phyloP scores from a whole-genome alignment of 2,329 filamentous ascomycete species.

The Metarhizium humberi region DNA sequence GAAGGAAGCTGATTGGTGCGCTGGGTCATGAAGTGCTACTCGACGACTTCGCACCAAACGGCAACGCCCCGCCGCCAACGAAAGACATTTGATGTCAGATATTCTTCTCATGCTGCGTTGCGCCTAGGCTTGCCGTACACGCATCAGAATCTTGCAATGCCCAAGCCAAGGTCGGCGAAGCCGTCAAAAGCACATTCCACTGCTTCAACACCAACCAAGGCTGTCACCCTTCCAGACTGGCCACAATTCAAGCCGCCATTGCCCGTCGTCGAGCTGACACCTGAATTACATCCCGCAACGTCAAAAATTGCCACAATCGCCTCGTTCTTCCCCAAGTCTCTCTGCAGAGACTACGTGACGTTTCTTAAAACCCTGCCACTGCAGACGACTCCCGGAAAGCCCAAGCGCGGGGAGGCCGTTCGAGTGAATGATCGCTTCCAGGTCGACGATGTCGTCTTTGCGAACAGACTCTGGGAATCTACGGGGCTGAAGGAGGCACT shows the following conservation, averaged over 20 bases:
- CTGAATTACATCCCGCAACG: slow-evolving; percentile 41
- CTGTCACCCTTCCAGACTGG: slow-evolving; percentile 45
- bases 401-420: slow-evolving; percentile 71
- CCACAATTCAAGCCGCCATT: slow-evolving; percentile 61
- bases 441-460: slow-evolving; percentile 66
- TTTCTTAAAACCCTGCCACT: slow-evolving; percentile 64
- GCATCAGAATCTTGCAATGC: slow-evolving; percentile 14
- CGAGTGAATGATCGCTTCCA: slow-evolving; percentile 88
- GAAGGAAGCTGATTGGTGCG: not conserved
- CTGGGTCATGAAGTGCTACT: not conserved
- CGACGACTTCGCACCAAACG: not conserved
- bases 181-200: slow-evolving; percentile 9
- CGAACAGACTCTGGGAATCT: slow-evolving; percentile 63
- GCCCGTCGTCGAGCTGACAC: slow-evolving; percentile 52
- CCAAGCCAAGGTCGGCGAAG: slow-evolving; percentile 24
- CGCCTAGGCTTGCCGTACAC: not conserved
- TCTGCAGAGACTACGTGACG: slow-evolving; percentile 68
- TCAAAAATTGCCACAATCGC: slow-evolving; percentile 64
- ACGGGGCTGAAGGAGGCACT: slow-evolving; percentile 63
- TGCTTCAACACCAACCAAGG: slow-evolving; percentile 6
- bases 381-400: slow-evolving; percentile 67
- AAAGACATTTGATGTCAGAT: not conserved
- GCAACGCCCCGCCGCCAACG: not conserved
- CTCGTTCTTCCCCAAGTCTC: slow-evolving; percentile 63
- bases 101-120: not conserved